These are phyloP conservation scores for Leishmania lainsoni DNA, from an alignment of 208 protist species.

Conservation along the genomic window DNA sequence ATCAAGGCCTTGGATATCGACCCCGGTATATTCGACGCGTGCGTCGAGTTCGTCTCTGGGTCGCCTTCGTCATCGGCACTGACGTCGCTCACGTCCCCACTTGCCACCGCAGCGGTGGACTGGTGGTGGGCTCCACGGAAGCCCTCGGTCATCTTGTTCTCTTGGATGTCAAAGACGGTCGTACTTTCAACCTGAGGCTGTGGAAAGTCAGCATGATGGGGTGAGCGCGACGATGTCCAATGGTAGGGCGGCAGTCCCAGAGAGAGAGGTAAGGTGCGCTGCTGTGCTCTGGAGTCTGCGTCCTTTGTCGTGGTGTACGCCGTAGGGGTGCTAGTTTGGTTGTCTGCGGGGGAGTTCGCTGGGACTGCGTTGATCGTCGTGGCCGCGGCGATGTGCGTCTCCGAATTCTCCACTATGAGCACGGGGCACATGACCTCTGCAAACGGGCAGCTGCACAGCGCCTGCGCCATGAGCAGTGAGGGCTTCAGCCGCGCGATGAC, in stretches of 20 bases:
- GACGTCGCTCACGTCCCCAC: background rate
- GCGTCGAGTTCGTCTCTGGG: background rate
- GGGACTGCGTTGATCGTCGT: background rate
- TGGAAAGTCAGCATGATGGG: background rate
- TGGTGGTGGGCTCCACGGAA: background rate
- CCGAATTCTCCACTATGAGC: slow-evolving; percentile 16
- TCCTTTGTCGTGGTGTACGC: background rate
- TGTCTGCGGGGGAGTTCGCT: background rate
- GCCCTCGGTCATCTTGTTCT: background rate
- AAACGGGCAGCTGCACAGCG: slow-evolving; percentile 12
- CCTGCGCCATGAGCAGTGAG: slow-evolving; percentile 26
- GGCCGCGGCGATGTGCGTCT: background rate
- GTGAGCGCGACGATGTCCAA: background rate
- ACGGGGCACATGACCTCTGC: slow-evolving; percentile 34
- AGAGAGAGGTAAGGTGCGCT: background rate
- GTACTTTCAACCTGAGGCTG: background rate
- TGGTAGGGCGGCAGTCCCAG: background rate
- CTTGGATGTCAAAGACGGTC: background rate
- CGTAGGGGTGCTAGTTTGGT: background rate
- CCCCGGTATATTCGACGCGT: background rate
- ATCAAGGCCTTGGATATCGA: background rate
- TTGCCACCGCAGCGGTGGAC: background rate
- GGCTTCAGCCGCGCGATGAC: slow-evolving; percentile 24
- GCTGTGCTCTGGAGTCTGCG: background rate
- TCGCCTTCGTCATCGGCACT: background rate